Percentiles rank a stretch among this genome's conserved stretches.
Conservation (phyloP, 169 alveolate species). For the Plasmodium adleri region DNA sequence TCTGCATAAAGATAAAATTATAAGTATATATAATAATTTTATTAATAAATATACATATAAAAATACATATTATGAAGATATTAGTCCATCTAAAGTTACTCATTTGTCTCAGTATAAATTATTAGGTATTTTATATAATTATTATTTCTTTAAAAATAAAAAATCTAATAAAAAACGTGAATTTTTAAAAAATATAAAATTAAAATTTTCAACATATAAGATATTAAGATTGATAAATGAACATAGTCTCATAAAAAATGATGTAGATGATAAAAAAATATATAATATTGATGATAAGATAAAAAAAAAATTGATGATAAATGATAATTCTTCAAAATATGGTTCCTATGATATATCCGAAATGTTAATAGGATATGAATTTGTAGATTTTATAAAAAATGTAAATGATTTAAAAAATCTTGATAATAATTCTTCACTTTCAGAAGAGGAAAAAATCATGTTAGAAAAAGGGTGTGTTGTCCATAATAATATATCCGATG, state of each 20-base stretch:
- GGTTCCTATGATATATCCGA: constrained; percentile 54
- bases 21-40: constrained; percentile 16
- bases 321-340: constrained; percentile 12
- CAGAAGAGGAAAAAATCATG: background rate
- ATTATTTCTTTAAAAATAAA: constrained; percentile 75
- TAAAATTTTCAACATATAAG: constrained; percentile 73
- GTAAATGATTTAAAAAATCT: background rate
- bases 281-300: background rate
- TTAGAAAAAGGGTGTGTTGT: too few relatives aligned
- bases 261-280: background rate
- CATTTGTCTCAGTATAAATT: constrained; percentile 89
- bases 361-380: constrained; percentile 63
- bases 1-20: constrained; percentile 55
- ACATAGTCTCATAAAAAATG: background rate
- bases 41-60: constrained; percentile 79
- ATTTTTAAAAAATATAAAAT: constrained; percentile 67
- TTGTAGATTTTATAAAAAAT: constrained; percentile 23
- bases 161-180: constrained; percentile 35
- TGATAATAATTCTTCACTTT: background rate
- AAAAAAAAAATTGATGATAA: background rate
- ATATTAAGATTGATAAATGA: constrained; percentile 54
- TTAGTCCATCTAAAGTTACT: constrained; percentile 87
- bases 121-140: constrained; percentile 80
- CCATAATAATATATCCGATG: background rate
- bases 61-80: constrained; percentile 83